Evolutionary conservation across 176 grass and related monocot genomes (phyloP).

Genomic region (Cocos nucifera): DNA sequence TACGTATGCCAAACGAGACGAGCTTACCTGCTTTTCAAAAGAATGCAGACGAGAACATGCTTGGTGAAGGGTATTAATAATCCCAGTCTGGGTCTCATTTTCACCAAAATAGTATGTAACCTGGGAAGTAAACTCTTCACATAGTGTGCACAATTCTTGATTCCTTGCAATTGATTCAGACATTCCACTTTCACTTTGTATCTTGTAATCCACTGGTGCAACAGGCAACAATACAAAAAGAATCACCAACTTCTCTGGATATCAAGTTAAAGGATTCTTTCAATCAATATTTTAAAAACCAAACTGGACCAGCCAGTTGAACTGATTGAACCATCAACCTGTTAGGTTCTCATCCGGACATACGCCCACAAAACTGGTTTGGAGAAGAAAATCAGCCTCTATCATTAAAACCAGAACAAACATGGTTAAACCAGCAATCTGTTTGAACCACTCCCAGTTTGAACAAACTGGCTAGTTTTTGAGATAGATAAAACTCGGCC

Average conservation of each 20-base stretch:
- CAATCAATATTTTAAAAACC: too few species aligned
- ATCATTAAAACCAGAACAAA: too few species aligned
- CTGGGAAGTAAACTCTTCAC: conserved; percentile 42
- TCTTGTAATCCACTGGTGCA: conserved; percentile 1
- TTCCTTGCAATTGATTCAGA: conserved; percentile 1
- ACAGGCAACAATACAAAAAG: neutral
- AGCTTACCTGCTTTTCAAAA: conserved; percentile 51
- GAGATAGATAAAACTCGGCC: too few species aligned
- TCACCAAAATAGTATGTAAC: conserved; percentile 43
- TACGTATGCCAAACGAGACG: neutral
- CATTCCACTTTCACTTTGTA: conserved; percentile 2
- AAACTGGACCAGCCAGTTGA: too few species aligned
- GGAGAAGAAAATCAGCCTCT: too few species aligned
- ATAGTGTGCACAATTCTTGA: conserved; percentile 32
- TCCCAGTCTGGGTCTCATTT: conserved; percentile 54
- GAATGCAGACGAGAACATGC: conserved; percentile 55
- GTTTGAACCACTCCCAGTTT: too few species aligned
- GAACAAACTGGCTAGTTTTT: too few species aligned
- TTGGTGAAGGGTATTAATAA: conserved; percentile 42
- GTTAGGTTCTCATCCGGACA: too few species aligned
- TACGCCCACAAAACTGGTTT: too few species aligned
- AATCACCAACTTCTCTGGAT: neutral
- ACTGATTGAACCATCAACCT: too few species aligned
- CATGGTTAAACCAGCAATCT: too few species aligned
- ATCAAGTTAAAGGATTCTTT: too few species aligned